Base-by-base conservation (phyloP, 2,329 filamentous ascomycete species). In the Pezicula rhizophila region DNA sequence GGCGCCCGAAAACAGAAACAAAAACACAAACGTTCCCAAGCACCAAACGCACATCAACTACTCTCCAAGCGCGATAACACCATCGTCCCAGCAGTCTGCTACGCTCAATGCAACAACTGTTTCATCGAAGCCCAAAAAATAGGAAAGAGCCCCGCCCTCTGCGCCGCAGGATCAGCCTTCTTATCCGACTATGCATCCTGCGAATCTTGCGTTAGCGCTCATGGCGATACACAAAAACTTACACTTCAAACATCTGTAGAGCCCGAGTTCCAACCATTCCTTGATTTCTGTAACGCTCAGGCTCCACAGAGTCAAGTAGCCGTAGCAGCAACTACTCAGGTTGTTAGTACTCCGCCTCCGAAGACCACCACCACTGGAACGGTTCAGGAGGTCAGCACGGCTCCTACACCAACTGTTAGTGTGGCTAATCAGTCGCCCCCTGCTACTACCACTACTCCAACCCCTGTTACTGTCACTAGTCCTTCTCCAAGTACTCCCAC, bases 91-190 rank as follows among this genome's bases (percentile, higher is more conserved):
- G 46, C 70, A 0, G 40, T 67, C 3, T 87, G 83, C 62, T 84
- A 64, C 52, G 65, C 64, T 4, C 41, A 58, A 0, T 87, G 83
- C 62, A 75, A 82, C 53, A 68, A 71, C 26, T 72, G 71, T 14
- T 69, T 63, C 31, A 39, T 71, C 2, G 74, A 77, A 55, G 77
- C 68, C 0, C 67, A 77, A 48, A 55, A 51, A 0, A 52, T 67
- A 1, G 82, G 82, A 23, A 79, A 80, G 58, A 62, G 60, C 0
- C 51, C 67, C 0, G 55, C 41, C 0, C 70, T 84, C 1, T 85
- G 82, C 59, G 54, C 46, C 0, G 0, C 45, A 0, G 61, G 45
- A 6, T 78, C 76, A 0, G 49, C 62, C 0, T 85, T 81, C 64
- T 41, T 43, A 2, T 41, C 46, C 0, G 60, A 60, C 18, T 64